Conservation (phyloP, 768 basidiomycete species). For the Chalciporus sphaerocephalus region DNA sequence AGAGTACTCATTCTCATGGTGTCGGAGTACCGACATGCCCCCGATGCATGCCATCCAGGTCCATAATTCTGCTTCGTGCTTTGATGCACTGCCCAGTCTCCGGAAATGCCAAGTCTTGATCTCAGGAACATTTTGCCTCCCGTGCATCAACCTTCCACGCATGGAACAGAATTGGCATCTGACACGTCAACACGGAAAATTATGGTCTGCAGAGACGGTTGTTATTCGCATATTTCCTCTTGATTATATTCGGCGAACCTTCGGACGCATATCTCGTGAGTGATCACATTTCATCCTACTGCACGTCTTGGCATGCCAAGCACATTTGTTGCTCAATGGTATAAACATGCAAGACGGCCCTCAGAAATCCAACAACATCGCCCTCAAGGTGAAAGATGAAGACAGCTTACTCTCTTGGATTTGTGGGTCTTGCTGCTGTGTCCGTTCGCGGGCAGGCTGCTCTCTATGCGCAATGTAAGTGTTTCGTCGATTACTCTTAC, state of each 20-base stretch:
- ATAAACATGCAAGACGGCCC: not conserved
- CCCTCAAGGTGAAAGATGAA: slow-evolving; percentile 3
- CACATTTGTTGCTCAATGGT: not conserved
- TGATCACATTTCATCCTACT: not conserved
- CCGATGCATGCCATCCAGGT: no score
- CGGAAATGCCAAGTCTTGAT: no score
- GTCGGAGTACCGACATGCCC: no score
- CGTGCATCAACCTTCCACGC: no score
- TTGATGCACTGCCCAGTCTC: no score
- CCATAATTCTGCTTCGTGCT: no score
- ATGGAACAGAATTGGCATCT: no score
- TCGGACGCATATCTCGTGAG: not conserved
- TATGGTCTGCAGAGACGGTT: no score
- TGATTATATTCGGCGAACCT: not conserved
- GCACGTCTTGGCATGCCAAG: not conserved
- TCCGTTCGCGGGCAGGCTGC: slow-evolving; percentile 6
- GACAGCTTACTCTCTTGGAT: not conserved
- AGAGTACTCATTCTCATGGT: no score
- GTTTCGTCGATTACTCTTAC: not conserved
- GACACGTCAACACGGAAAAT: no score
- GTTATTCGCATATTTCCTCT: no score
- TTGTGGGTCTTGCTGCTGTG: not conserved
- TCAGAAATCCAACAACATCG: not conserved
- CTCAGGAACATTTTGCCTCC: no score
- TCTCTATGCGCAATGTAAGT: slow-evolving; percentile 13